Base-by-base conservation (phyloP, 139 green algal genomes). In the Micromonas commoda region DNA sequence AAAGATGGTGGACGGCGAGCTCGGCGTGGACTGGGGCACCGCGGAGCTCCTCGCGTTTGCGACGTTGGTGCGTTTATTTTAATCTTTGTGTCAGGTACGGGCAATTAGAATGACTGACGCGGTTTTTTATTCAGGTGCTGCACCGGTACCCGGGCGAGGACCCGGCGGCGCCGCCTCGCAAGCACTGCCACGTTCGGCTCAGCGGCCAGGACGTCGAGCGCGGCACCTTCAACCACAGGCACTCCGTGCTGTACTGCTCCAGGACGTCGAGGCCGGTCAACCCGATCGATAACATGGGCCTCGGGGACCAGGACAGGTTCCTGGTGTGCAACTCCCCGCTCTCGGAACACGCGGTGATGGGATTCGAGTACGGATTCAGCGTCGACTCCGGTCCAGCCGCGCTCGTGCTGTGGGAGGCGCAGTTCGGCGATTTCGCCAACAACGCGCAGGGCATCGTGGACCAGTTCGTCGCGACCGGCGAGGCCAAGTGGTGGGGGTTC, bases 351-450 rank as follows among this genome's bases (percentile, higher is more conserved):
- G 90, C 83, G 1, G 84, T 91, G 54, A 80, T 95, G 60, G 90
- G 87, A 53, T 96, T 94, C 81, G 91, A 96, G 82, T 95, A 95
- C 67, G 91, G 91, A 32, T 93, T 88, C 85, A 89, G 81, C 52
- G 77, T 96, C 39, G 65, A 81, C 21, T 24, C 35, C 16, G 51
- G 60, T 2, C 57, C 70, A 24, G 20, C 77, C 9, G 65, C 75
- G 2, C 84, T 93, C 64, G 84, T 90, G 6, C n/a, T 90, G 28
- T 96, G 91, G 90, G 91, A 96, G 83, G 91, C 90, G 29, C 91
- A 96, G 82, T 96, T 96, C 82, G 91, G 91, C 0, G 91, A 96
- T 82, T 96, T 96, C 88, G 89, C 88, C 45, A 96, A 96, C 82
- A 91, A 89, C 61, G 91, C 91, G 13, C 77, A 89, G 85, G 87